Base-by-base conservation (phyloP, 768 basidiomycete species). In the Boletus patriciae region DNA sequence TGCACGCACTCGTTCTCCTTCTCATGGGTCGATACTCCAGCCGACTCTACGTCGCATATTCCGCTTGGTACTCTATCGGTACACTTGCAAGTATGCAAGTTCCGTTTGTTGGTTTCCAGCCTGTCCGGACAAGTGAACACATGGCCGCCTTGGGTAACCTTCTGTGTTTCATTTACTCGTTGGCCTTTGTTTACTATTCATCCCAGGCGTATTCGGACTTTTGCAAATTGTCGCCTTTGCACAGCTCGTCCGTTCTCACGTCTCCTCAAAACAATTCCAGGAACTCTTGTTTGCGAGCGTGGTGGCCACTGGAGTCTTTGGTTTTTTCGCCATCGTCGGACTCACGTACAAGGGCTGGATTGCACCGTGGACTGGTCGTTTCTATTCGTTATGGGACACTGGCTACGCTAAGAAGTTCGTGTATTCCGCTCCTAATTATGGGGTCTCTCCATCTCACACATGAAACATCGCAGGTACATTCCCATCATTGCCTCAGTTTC, bases 371-470 rank as follows among this genome's bases (percentile, higher is more conserved):
- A 98, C 96, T n/a, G 97, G 97, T 38, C 88, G 97, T 55, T 98
- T 99, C 82, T 99, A 99, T 74, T 97, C 94, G 0, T 79, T 99
- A 3, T 99, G 97, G 97, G 97, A 99, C 72, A 98, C 96, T 0
- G 96, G 94, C 33, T 99, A 99, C 67, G 97, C 97, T 50, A 97
- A 96, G 74, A 95, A 96, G 93, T 95, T 67, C 36, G 80, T 72
- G 25, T 60, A 31, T 44, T 42, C 27, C 15, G 2, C 18, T 51
- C 8, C 40, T 54, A 19, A n/a, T 48, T 21, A 21, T 10, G 15
- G 4, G 7, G 10, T 21, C 11, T 48, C 9, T 27, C 23, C 33
- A 29, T 21, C 47, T 61, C 54, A 57, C 40, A 46, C 34, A 16
- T 49, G 37, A n/a, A 54, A 25, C 13, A 0, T 50, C 48, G 46